Conservation (phyloP, 306 rosid species). For the Medicago truncatula region DNA sequence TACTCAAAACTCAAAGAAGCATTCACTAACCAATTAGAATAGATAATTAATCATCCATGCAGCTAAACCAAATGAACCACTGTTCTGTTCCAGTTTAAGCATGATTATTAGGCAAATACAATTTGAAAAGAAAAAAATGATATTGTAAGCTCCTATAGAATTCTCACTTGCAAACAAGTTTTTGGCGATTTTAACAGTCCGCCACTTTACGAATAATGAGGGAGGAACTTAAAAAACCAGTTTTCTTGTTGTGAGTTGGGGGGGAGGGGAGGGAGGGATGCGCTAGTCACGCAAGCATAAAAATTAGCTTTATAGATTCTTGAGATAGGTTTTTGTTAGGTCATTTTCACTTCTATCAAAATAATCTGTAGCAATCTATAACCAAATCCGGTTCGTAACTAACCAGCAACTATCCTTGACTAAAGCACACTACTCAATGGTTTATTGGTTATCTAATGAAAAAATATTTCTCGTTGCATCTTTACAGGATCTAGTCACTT, state of each 20-base stretch:
- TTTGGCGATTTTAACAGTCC: background rate
- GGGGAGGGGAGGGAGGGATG: background rate
- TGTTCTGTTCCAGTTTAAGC: background rate
- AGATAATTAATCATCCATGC: constrained; percentile 14
- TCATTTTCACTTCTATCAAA: constrained; percentile 6
- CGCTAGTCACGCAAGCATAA: constrained; percentile 9
- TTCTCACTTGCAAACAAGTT: constrained; percentile 19
- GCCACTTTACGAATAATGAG: background rate
- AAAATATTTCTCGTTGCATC: constrained; percentile 15
- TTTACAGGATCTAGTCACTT: constrained; percentile 14
- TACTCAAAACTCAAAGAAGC: constrained; percentile 29
- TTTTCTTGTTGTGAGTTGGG: background rate
- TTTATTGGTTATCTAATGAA: constrained; percentile 5
- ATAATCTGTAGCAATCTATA: constrained; percentile 8
- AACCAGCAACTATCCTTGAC: constrained; percentile 12
- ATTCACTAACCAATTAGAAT: constrained; percentile 39
- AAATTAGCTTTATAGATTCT: constrained; percentile 14
- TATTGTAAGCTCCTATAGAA: constrained; percentile 7
- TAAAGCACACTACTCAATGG: constrained; percentile 3
- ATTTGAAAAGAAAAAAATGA: constrained; percentile 18
- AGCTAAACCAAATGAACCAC: constrained; percentile 29
- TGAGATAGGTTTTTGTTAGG: constrained; percentile 5
- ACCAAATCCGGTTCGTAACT: constrained; percentile 16
- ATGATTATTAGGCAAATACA: constrained; percentile 24
- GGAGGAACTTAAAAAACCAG: background rate